Evolutionary conservation across 2,329 filamentous ascomycete genomes (phyloP).

Genomic region (Dryadomyces quercivorus): DNA sequence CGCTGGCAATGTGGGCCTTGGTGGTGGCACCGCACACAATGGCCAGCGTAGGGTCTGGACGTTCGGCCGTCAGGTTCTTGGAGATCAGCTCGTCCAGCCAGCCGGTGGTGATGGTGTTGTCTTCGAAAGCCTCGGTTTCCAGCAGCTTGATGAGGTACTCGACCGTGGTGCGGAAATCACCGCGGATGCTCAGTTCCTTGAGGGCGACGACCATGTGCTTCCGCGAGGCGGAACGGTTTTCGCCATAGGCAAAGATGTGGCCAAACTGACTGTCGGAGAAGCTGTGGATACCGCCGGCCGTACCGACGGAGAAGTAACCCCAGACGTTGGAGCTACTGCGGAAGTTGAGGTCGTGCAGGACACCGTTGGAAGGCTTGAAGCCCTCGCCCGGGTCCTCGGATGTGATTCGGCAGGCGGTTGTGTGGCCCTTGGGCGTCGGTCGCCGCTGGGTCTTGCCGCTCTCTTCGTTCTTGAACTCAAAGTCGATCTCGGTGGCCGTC

Average conservation of each 20-base stretch:
- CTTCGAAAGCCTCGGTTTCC: conserved; percentile 95
- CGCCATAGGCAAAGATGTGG: conserved; percentile 97
- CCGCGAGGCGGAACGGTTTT: conserved; percentile 88
- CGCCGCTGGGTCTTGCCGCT: conserved; percentile 77
- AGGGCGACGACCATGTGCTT: conserved; percentile 99
- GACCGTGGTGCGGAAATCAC: conserved; percentile 96
- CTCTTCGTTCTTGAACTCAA: conserved; percentile 81
- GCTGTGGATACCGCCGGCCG: conserved; percentile 92
- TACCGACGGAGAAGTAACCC: conserved; percentile 99
- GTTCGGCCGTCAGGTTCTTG: conserved; percentile 91
- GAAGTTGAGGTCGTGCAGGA: conserved; percentile 99
- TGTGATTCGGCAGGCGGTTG: conserved; percentile 96
- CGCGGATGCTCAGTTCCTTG: conserved; percentile 98
- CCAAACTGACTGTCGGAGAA: conserved; percentile 99
- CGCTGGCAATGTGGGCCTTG: conserved; percentile 90
- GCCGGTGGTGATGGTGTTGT: conserved; percentile 97
- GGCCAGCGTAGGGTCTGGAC: conserved; percentile 86
- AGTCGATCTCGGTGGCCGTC: conserved; percentile 79
- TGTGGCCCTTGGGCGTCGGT: conserved; percentile 90
- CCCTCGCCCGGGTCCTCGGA: conserved; percentile 98
- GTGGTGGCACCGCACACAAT: conserved; percentile 90
- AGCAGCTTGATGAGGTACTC: conserved; percentile 98
- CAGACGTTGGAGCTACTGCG: conserved; percentile 96
- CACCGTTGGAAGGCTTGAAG: conserved; percentile 98
- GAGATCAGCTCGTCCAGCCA: conserved; percentile 98